Conservation (phyloP, 2,329 filamentous ascomycete species). For the Cladobotryum protrusum region DNA sequence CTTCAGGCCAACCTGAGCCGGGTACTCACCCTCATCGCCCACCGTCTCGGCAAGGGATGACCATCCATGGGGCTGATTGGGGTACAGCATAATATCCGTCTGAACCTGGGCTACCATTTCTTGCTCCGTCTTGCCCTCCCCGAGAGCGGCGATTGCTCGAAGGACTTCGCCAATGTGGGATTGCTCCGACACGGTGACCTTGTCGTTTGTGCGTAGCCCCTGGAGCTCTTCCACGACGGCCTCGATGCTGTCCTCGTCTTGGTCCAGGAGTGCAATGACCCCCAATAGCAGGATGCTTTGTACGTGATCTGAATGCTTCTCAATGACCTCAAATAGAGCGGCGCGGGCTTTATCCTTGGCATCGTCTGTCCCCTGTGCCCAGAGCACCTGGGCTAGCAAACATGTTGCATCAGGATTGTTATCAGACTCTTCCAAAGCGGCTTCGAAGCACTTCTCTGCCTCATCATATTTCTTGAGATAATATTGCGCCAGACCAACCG, state of each 20-base stretch:
- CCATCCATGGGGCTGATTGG: constrained; percentile 77
- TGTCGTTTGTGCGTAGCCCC: constrained; percentile 60
- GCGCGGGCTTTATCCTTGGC: constrained; percentile 71
- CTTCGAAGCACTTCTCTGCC: constrained; percentile 73
- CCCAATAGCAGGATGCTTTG: constrained; percentile 76
- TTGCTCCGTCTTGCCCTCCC: constrained; percentile 41
- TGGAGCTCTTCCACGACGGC: constrained; percentile 76
- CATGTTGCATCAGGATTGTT: constrained; percentile 79
- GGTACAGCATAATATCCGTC: constrained; percentile 73
- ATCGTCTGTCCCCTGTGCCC: constrained; percentile 74
- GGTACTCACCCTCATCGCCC: constrained; percentile 28
- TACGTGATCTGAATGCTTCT: constrained; percentile 67
- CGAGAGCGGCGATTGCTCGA: constrained; percentile 62
- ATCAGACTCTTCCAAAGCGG: constrained; percentile 69
- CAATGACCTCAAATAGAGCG: constrained; percentile 74
- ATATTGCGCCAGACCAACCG: constrained; percentile 76
- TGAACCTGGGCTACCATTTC: constrained; percentile 60
- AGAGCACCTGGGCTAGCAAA: constrained; percentile 82
- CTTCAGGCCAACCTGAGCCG: constrained; percentile 71
- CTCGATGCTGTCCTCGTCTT: constrained; percentile 70
- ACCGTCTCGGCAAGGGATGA: constrained; percentile 54
- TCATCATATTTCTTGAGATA: constrained; percentile 59
- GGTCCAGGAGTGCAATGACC: constrained; percentile 74
- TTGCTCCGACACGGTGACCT: constrained; percentile 57
- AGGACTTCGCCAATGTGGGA: constrained; percentile 68